Base-by-base conservation (phyloP, 805 yeast genomes). In the Wickerhamomyces sydowiorum region DNA sequence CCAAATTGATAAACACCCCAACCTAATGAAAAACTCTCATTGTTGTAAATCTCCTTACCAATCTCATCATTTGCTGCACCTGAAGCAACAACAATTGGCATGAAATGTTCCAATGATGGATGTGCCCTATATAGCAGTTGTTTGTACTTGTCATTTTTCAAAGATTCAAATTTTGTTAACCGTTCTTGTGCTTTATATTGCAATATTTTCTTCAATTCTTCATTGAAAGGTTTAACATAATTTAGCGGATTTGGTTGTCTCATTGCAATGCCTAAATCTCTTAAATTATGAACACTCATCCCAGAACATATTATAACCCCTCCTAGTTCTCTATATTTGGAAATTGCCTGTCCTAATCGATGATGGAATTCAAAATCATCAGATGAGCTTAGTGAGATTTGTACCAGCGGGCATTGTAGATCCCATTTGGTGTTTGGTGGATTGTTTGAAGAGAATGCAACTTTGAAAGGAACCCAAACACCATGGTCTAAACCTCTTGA, bases 401-500 rank as follows among this genome's bases (percentile, higher is more conserved):
- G 75, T n/a, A 71, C 53, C 17, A 71, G 35, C 7, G 76, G 76
- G 5, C 62, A 51, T 25, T 65, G 62, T 1, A 61, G 8, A 34
- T 59, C 59, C 53, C 58, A 54, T 31, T 43, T 39, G 15, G 46
- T 49, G 22, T 49, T 54, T 12, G 37, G 19, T 14, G 52, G 50
- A 19, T 60, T 57, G 5, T 61, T 55, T 2, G 65, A 57, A 33
- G 76, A 69, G 48, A 85, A 83, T 7, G 86, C 87, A 20, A 82
- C 84, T 53, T 82, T 78, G 45, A 81, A 69, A 1, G 91, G 91
- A 6, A 82, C 89, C 88, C 91, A 86, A 7, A 71, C 81, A 7
- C 95, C 95, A 62, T 86, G 95, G 56, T 86, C 95, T 19, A 86
- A 60, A 9, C 93, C 93, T 42, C 93, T 65, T n/a, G 63, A 56